Base-by-base conservation (phyloP, 1,284 basidiomycete species). In the Fistulinella cinereoalba region DNA sequence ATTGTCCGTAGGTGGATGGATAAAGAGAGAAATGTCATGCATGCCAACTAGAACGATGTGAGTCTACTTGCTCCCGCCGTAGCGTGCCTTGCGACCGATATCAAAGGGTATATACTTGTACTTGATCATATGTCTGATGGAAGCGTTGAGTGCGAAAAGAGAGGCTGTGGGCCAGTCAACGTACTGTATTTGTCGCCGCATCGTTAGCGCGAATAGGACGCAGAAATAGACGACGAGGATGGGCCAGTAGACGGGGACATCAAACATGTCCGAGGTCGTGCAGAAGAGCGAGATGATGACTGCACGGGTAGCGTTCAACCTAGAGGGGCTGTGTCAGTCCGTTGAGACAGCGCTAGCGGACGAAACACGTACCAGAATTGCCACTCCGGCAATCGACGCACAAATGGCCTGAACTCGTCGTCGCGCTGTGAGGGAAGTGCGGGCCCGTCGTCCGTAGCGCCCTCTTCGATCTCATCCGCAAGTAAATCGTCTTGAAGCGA, bases 241-340 rank as follows among this genome's bases (percentile, higher is more conserved):
- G 11, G 94, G 94, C 93, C 96, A 98, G 71, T 97, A 98, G 19
- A 99, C 96, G 11, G 96, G 96, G 16, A 98, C 87, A 66, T 98
- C 94, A 58, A 96, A 96, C 31, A 81, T 67, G 39, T 85, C 79
- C 23, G 87, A 94, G 50, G 85, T 71, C 4, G 94, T 92, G 66
- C 87, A 86, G 44, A 87, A 69, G 38, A 97, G 65, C 5, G 93
- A 88, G 46, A 99, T 69, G 15, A 88, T 43, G 19, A 89, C 89
- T 6, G 97, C 94, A 47, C 92, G 87, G 5, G 95, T 99, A 1
- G 92, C 80, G 8, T 92, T 92, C 44, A 97, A 78, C 95, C 91
- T 93, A 66, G 23, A 37, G 16, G 12, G 9, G 37, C 19, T 3
- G n/a, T 40, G 23, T 56, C 38, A 49, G 51, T 18, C 6, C 12